Evolutionary conservation across 2,329 filamentous ascomycete genomes (phyloP).

Genomic region (Trichoderma sp.): DNA sequence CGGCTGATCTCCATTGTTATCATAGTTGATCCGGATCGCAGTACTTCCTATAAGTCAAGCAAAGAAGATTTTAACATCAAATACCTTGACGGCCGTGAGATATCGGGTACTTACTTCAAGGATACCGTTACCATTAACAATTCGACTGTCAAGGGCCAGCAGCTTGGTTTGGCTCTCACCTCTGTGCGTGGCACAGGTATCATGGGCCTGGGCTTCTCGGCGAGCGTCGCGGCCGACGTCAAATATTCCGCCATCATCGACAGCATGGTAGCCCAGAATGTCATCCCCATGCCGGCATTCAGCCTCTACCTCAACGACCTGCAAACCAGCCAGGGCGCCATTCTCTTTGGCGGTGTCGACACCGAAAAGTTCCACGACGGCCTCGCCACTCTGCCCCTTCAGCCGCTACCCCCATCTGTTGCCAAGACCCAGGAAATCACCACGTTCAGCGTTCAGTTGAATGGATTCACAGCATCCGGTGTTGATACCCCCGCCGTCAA

Average conservation of each 20-base stretch:
- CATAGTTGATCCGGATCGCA: constrained; percentile 41
- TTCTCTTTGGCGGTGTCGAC: constrained; percentile 79
- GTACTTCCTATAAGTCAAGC: constrained; percentile 47
- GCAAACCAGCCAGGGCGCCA: constrained; percentile 59
- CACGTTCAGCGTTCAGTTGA: constrained; percentile 35
- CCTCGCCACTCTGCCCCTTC: constrained; percentile 43
- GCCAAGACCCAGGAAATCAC: constrained; percentile 41
- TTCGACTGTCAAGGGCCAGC: constrained; percentile 45
- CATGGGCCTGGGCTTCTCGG: constrained; percentile 56
- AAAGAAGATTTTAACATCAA: constrained; percentile 53
- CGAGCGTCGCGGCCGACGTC: constrained; percentile 43
- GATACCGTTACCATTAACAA: constrained; percentile 54
- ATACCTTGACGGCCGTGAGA: constrained; percentile 57
- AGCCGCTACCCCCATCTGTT: constrained; percentile 33
- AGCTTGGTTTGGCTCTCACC: constrained; percentile 52
- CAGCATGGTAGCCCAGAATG: constrained; percentile 58
- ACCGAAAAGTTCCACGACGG: constrained; percentile 66
- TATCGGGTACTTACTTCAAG: constrained; percentile 55
- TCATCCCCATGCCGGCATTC: constrained; percentile 63
- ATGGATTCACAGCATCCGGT: constrained; percentile 40
- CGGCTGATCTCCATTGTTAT: background rate
- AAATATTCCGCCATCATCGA: constrained; percentile 60
- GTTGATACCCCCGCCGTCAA: constrained; percentile 38
- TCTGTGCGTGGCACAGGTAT: constrained; percentile 53
- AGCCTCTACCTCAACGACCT: constrained; percentile 69